Evolutionary conservation across 768 basidiomycete genomes (phyloP), one percentile per base, ranked within the genome.

Genomic region (Podaxis sp.): DNA sequence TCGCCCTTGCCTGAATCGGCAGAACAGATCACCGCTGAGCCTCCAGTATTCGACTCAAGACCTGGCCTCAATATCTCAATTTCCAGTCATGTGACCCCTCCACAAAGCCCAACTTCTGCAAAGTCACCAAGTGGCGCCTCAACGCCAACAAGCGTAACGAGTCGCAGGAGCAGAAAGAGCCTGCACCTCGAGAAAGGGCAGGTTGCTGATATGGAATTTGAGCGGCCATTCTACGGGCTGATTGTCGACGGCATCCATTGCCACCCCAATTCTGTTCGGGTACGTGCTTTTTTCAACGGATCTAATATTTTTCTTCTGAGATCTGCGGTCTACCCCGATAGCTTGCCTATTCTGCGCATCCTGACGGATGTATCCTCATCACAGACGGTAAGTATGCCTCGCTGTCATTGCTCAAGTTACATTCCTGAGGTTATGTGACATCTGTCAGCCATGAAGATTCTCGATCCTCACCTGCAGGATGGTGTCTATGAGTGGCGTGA

Each of bases 171-270:
- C 60, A 70, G 70, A 65, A 71, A 69, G 38, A 73, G 71, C 60
- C 67, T 75, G 62, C 78, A 73, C 67, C 74, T 82, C 23, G 78
- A 81, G 37, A 83, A 83, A 64, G 81, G 80, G 5, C 71, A 78
- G 54, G 71, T 80, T 10, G 78, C 81, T 44, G 78, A 79, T 65
- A 85, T 86, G 74, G 78, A 76, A 3, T 83, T 84, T 62, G 75
- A 75, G 61, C 76, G 91, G 63, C 94, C 94, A 13, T 95, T 85
- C 72, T 96, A 91, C 67, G 92, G 89, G 57, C 76, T 95, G 56
- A 96, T 95, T 63, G 93, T 93, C 5, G 94, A 96, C 70, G 94
- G 93, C 0, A 85, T 94, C 57, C 94, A 96, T 69, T 90, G 86
- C 11, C 93, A 95, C 71, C 93, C 94, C 14, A 91, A 93, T 70